Evolutionary conservation across 1,284 basidiomycete genomes (phyloP), one percentile per base, ranked within the genome.

Genomic region (Boletus smithii): DNA sequence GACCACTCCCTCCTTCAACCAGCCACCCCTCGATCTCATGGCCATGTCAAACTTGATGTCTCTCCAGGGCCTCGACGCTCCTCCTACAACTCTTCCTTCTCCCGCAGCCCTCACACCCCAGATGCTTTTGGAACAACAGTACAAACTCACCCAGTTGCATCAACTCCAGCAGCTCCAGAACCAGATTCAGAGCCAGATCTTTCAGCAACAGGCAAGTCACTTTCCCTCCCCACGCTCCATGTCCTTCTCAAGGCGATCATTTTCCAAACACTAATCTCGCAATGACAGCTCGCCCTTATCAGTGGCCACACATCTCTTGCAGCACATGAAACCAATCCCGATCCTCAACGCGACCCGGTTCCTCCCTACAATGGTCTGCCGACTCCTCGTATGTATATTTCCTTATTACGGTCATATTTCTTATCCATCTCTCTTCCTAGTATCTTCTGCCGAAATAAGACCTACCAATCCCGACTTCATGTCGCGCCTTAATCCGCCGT

Each of bases 121-220:
- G 50, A 62, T 68, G 48, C 58, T 77, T 9, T 60, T 80, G 44
- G 75, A 87, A 56, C 75, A 81, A 56, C 85, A 88, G 62, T 76
- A 85, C 66, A 84, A 83, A 62, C 72, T 88, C 38, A 75, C 76
- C 1, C 85, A 87, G 62, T 69, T 90, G 3, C 85, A 88, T 48
- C 84, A 88, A 60, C 70, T 89, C 4, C 85, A 87, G 58, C 83
- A 88, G 59, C 71, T 89, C 1, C 88, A 90, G 60, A 82, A 81
- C 49, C 85, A 89, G 69, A 88, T 91, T 48, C 88, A 90, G 63
- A 81, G 80, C 48, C 85, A 89, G 72, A 88, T 91, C 49, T 85
- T 91, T 48, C 88, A 90, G 58, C 88, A 90, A 61, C 88, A 90
- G 81, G 88, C 83, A 55, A 46, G 73, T 56, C 44, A 13, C 9